Conservation (phyloP, 257 asterid species). For the Nicotiana sylvestris region DNA sequence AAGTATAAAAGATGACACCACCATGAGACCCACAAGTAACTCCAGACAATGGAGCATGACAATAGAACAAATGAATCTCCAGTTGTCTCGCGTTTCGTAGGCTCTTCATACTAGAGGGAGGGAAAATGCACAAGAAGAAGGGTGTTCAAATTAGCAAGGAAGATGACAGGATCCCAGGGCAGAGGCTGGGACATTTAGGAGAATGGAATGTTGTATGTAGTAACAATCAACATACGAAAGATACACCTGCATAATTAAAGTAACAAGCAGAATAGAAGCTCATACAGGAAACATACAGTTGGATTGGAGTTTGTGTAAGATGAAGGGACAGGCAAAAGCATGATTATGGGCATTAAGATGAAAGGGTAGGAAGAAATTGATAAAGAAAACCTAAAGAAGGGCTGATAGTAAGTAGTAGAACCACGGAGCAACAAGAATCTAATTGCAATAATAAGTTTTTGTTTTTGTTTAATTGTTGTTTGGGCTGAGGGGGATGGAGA, state of each 20-base stretch:
- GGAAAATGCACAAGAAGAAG: neutral
- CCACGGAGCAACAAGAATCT: neutral
- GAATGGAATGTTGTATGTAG: neutral
- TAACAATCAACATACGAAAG: neutral
- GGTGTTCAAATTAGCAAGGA: neutral
- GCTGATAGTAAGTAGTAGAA: neutral
- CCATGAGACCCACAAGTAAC: neutral
- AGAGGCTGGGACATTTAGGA: neutral
- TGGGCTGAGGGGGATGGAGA: neutral
- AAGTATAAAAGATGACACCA: neutral
- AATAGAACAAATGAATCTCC: constrained; percentile 4
- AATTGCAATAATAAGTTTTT: neutral
- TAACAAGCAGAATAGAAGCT: neutral
- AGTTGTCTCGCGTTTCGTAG: neutral
- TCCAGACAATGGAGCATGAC: neutral
- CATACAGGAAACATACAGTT: neutral
- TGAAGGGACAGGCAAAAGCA: neutral
- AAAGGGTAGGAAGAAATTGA: neutral
- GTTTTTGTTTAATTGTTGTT: neutral
- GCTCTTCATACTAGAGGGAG: neutral
- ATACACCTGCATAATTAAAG: neutral
- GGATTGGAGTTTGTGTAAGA: constrained; percentile 4
- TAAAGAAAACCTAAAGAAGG: neutral
- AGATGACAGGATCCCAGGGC: neutral
- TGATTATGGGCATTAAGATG: neutral